phyloP scores from a whole-genome alignment of 768 basidiomycete species.

The Pleurotus pulmonarius region DNA sequence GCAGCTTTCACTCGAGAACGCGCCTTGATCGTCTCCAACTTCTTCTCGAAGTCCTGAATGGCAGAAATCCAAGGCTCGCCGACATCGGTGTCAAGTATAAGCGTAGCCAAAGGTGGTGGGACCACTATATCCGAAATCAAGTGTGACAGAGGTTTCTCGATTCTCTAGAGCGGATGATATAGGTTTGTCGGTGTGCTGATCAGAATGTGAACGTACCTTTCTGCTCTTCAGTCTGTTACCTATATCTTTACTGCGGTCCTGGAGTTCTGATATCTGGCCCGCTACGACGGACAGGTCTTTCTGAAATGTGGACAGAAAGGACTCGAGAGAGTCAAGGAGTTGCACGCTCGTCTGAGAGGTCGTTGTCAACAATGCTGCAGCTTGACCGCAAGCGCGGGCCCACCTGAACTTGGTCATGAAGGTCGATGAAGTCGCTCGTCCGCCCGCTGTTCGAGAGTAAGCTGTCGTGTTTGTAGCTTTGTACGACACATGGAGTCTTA shows the following conservation, averaged over 20 bases:
- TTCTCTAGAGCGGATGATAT: conserved; percentile 52
- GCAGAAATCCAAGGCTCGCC: conserved; percentile 85
- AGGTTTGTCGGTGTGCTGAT: too few species aligned
- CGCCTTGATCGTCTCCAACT: conserved; percentile 62
- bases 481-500: background rate
- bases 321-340: conserved; percentile 83
- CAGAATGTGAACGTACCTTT: conserved; percentile 48
- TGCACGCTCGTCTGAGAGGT: conserved; percentile 71
- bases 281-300: conserved; percentile 92
- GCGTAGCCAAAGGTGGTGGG: conserved; percentile 70
- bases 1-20: conserved; percentile 86
- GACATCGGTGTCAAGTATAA: conserved; percentile 82
- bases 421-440: conserved; percentile 70
- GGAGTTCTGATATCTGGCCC: conserved; percentile 93
- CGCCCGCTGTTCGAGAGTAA: conserved; percentile 26
- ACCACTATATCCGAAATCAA: conserved; percentile 80
- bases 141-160: conserved; percentile 82
- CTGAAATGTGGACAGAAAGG: conserved; percentile 94
- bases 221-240: conserved; percentile 83
- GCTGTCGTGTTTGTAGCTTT: background rate
- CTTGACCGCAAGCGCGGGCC: background rate
- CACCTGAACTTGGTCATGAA: conserved; percentile 92
- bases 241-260: conserved; percentile 86
- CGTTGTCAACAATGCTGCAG: conserved; percentile 7
- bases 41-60: conserved; percentile 77